Percentiles rank a stretch among this genome's conserved stretches.
Evolutionary conservation across 306 rosid species (phyloP).

Genomic region (Rosa multiflora): DNA sequence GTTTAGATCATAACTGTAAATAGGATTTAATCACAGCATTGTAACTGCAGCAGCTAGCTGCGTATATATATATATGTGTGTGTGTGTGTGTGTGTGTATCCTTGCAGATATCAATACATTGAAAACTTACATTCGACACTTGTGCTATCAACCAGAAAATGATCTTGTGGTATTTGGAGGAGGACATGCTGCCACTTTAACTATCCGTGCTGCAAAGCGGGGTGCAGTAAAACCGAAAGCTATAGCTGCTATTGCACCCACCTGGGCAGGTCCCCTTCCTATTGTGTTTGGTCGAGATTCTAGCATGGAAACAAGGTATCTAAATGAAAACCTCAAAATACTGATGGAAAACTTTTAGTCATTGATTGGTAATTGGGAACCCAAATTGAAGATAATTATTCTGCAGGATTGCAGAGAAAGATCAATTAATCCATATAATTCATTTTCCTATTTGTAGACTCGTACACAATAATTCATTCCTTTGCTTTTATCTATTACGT

Average conservation of each 20-base stretch:
- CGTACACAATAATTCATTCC: neutral
- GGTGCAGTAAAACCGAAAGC: constrained; percentile 81
- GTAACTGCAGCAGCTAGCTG: too few relatives aligned
- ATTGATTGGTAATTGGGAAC: neutral
- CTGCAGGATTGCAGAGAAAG: neutral
- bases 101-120: too few relatives aligned
- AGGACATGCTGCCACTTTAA: constrained; percentile 84
- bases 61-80: too few relatives aligned
- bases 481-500: neutral
- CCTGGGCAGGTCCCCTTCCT: constrained; percentile 99
- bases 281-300: constrained; percentile 95
- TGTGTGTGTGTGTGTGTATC: too few relatives aligned
- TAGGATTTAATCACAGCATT: too few relatives aligned
- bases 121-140: too few relatives aligned
- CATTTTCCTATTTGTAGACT: neutral
- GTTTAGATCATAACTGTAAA: too few relatives aligned
- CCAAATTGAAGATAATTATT: neutral
- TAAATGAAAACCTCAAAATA: constrained; percentile 11
- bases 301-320: constrained; percentile 86
- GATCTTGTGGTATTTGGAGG: constrained; percentile 82
- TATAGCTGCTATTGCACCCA: constrained; percentile 88
- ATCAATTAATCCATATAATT: neutral
- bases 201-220: constrained; percentile 71
- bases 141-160: constrained; percentile 46
- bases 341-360: neutral